Evolutionary conservation across 148 eudicot genomes (phyloP).

Genomic region (Nepenthes mirabilis): DNA sequence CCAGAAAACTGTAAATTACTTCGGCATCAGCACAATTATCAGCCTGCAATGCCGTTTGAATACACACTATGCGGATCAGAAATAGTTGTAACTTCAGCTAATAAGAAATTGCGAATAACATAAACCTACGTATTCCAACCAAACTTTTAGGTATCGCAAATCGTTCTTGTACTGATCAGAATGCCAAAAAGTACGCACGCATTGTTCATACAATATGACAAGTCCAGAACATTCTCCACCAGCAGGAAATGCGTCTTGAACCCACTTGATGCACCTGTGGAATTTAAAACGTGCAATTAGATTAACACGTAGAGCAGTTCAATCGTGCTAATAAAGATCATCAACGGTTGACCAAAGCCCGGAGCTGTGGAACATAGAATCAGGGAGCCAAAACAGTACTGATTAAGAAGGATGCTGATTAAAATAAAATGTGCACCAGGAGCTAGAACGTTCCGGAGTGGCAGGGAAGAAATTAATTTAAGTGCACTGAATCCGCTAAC

Average conservation of each 20-base stretch:
- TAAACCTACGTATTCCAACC: conserved; percentile 81
- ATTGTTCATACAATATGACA: conserved; percentile 71
- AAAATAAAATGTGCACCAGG: too few species aligned
- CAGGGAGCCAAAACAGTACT: too few species aligned
- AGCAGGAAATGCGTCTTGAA: conserved; percentile 87
- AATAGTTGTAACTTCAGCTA: background rate
- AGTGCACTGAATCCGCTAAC: too few species aligned
- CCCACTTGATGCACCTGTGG: conserved; percentile 92
- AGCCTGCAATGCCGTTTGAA: conserved; percentile 50
- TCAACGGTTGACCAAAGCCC: too few species aligned
- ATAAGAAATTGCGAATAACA: background rate
- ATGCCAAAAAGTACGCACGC: conserved; percentile 90
- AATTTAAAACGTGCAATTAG: background rate
- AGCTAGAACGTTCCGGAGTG: too few species aligned
- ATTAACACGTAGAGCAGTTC: background rate
- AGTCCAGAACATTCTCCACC: conserved; percentile 86
- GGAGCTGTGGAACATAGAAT: too few species aligned
- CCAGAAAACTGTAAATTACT: conserved; percentile 75
- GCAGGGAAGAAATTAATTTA: too few species aligned
- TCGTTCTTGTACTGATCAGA: conserved; percentile 69
- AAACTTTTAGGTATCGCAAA: conserved; percentile 74
- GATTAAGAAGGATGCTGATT: too few species aligned
- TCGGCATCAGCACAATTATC: conserved; percentile 90
- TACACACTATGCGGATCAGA: background rate
- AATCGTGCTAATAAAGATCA: background rate